A percentile compares a stretch with the other conserved stretches of the same genome.
Evolutionary conservation across 495 filamentous ascomycete species (phyloP).

Genomic region (Saxophila tyrrhenica): DNA sequence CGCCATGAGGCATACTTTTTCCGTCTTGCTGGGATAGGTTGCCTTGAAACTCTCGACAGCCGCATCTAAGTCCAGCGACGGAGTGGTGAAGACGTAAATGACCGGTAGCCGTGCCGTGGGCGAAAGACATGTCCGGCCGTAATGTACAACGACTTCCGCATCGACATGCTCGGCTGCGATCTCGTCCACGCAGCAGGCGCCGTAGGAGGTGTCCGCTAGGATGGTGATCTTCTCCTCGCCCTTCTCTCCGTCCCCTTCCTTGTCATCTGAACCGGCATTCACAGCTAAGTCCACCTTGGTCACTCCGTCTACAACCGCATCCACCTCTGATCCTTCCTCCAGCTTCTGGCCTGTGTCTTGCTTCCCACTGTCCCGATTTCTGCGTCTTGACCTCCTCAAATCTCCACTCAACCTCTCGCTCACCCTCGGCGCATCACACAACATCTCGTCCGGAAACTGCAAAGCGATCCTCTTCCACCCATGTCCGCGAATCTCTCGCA

Average conservation of each 20-base stretch:
- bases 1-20: conserved; percentile 71
- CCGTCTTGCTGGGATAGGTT: conserved; percentile 49
- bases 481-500: conserved; percentile 57
- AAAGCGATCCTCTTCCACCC: conserved; percentile 70
- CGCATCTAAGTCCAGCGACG: conserved; percentile 46
- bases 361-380: background rate
- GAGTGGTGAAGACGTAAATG: conserved; percentile 79
- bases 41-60: conserved; percentile 52
- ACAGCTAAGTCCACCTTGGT: background rate
- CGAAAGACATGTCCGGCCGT: conserved; percentile 82
- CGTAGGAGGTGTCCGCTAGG: conserved; percentile 91
- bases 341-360: background rate
- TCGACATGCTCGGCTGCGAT: conserved; percentile 89
- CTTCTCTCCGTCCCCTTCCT: background rate
- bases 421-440: conserved; percentile 73
- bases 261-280: background rate
- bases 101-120: conserved; percentile 83
- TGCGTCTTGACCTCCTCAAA: conserved; percentile 28
- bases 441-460: conserved; percentile 89
- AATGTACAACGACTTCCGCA: conserved; percentile 89
- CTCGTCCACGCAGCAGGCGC: conserved; percentile 94
- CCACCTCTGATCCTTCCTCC: background rate
- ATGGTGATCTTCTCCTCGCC: conserved; percentile 56
- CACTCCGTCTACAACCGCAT: background rate
- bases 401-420: conserved; percentile 54